Base-by-base conservation (phyloP, 148 eudicot species). In the Silene uniflora region DNA sequence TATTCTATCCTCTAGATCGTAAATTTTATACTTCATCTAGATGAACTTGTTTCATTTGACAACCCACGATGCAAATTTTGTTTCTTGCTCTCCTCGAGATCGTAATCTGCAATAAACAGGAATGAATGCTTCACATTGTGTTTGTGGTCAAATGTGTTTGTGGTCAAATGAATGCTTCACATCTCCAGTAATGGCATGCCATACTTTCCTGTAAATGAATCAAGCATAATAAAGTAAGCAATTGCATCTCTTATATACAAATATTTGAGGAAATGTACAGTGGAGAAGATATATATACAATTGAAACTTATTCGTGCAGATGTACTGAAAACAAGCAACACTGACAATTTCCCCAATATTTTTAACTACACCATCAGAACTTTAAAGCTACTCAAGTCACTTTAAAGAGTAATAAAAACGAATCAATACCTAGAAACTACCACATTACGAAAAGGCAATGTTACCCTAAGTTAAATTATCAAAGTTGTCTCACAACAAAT, bases 111-210 rank as follows among this genome's bases (percentile, higher is more conserved):
- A 2, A 27, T 27, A 27, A 27, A 27, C 2, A 27, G 29, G 29
- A 27, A 27, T 29, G 4, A 29, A 29, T 4, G 4, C n/a, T n/a
- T n/a, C n/a, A n/a, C n/a, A n/a, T n/a, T n/a, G n/a, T n/a, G n/a
- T n/a, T n/a, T n/a, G n/a, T n/a, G n/a, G n/a, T n/a, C n/a, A n/a
- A 56, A 94, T 94, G 85, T 94, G 98, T 78, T 94, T 94, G 88
- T 95, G 98, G 80, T 95, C 97, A 76, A 95, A 95, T 24, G 97
- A 91, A 77, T 95, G 97, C 77, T 92, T 79, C 63, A 63, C 97
- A 77, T 95, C 96, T 56, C 98, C 98, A 24, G 92, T 84, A 56
- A 95, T 83, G 24, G 98, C 98, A 87, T 95, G 97, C 98, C 98
- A 95, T 49, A 95, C 74, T 85, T 90, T 92, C 80, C 98, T 95